Evolutionary conservation across 108 stramenopile species (phyloP).

Genomic region (Skeletonema costatum): DNA sequence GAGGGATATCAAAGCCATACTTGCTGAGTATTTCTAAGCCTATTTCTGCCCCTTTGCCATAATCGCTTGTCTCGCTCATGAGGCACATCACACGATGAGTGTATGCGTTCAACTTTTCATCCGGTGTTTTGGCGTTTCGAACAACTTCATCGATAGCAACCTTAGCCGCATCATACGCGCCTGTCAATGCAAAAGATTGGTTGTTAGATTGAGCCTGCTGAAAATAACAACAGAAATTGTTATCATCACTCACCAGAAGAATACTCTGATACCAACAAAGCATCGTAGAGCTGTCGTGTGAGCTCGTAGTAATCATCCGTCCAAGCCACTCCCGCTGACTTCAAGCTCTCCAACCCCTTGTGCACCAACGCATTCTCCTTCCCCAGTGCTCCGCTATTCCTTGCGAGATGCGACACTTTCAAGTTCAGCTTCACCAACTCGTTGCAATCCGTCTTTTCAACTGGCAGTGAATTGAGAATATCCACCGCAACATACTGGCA

Average conservation of each 20-base stretch:
- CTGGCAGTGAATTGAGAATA: no score
- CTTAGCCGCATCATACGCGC: not conserved
- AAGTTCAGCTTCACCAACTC: no score
- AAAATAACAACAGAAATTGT: not conserved
- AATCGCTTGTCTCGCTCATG: constrained; percentile 7
- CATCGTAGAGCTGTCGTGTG: not conserved
- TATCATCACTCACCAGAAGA: not conserved
- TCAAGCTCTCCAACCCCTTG: constrained; percentile 2
- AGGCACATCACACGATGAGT: constrained; percentile 4
- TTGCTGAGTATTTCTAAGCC: not conserved
- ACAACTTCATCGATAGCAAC: constrained; percentile 25
- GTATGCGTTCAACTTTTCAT: constrained; percentile 27
- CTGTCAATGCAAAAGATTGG: not conserved
- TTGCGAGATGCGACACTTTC: no score
- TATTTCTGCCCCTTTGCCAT: constrained; percentile 10
- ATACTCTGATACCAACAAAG: constrained; percentile 3
- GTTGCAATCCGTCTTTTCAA: no score
- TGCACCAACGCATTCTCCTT: constrained; percentile 3
- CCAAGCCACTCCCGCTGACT: not conserved
- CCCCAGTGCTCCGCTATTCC: not conserved
- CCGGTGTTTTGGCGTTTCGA: constrained; percentile 1
- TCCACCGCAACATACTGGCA: not conserved
- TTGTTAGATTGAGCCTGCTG: not conserved
- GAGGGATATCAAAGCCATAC: constrained; percentile 6
- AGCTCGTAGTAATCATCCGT: constrained; percentile 4